Conservation (phyloP, 768 basidiomycete species). For the Xerocomellus dryophilus region DNA sequence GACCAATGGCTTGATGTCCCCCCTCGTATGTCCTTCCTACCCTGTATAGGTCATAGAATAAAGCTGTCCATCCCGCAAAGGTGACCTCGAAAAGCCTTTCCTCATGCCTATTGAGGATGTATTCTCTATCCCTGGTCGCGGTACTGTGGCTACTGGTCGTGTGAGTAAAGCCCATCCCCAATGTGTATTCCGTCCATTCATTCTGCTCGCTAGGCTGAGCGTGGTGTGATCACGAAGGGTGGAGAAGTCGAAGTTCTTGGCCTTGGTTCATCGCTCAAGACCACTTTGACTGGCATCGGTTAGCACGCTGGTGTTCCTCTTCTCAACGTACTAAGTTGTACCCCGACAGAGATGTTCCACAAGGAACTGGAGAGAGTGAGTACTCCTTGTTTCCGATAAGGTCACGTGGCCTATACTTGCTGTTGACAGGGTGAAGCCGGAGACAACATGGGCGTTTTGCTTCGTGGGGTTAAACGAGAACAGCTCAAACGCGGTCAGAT, state of each 20-base stretch:
- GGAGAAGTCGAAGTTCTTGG: constrained; percentile 93
- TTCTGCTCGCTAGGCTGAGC: constrained; percentile 65
- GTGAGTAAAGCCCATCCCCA: constrained; percentile 41
- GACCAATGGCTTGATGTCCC: constrained; percentile 96
- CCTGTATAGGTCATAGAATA: not conserved
- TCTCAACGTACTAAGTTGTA: constrained; percentile 2
- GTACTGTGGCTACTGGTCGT: constrained; percentile 94
- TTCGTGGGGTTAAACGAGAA: constrained; percentile 96
- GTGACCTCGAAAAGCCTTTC: constrained; percentile 98
- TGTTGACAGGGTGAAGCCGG: constrained; percentile 81
- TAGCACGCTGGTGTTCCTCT: not conserved
- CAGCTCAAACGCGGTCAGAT: constrained; percentile 93
- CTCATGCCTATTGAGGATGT: constrained; percentile 94
- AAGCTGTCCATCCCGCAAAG: constrained; percentile 36
- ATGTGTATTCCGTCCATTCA: not conserved
- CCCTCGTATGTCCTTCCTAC: constrained; percentile 53
- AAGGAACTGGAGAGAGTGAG: constrained; percentile 93
- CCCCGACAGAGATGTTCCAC: constrained; percentile 90
- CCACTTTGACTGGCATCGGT: constrained; percentile 94
- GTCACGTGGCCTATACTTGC: constrained; percentile 4
- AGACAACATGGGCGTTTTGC: constrained; percentile 97
- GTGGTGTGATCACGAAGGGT: constrained; percentile 88
- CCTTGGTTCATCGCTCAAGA: constrained; percentile 77
- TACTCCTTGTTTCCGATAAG: not conserved
- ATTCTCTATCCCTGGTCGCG: constrained; percentile 97